Evolutionary conservation across 306 rosid species (phyloP).

Genomic region (Pyrus communis): DNA sequence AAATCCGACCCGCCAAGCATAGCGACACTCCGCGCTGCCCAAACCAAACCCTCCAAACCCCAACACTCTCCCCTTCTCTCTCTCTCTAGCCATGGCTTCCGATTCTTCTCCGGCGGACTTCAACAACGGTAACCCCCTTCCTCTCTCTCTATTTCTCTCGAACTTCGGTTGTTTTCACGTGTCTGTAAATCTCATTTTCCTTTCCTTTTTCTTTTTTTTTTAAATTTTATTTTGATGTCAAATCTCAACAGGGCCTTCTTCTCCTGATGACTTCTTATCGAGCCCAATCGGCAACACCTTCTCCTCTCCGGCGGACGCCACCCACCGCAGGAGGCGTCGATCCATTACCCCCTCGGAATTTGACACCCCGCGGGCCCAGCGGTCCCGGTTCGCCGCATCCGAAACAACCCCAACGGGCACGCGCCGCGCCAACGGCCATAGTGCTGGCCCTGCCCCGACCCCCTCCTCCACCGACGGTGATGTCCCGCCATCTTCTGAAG

Average conservation of each 20-base stretch:
- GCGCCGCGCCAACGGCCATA: slow-evolving; percentile 24
- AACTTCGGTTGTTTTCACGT: neutral
- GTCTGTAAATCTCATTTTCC: neutral
- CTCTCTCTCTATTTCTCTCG: neutral
- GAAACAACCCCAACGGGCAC: slow-evolving; percentile 61
- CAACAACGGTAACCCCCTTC: slow-evolving; percentile 42
- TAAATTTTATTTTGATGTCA: neutral
- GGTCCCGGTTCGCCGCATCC: slow-evolving; percentile 55
- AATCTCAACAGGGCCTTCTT: slow-evolving; percentile 56
- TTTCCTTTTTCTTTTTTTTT: neutral
- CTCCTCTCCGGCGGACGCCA: slow-evolving; percentile 51
- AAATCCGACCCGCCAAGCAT: neutral
- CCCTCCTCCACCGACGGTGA: slow-evolving; percentile 71
- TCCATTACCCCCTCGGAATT: slow-evolving; percentile 55
- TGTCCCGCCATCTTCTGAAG: slow-evolving; percentile 59
- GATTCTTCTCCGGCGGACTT: slow-evolving; percentile 56
- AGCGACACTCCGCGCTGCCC: neutral
- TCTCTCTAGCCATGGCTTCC: slow-evolving; percentile 58
- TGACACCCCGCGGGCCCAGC: slow-evolving; percentile 49
- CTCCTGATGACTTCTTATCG: slow-evolving; percentile 74
- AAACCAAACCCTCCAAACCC: neutral
- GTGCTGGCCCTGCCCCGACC: slow-evolving; percentile 32
- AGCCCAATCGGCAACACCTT: slow-evolving; percentile 81
- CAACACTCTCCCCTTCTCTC: neutral
- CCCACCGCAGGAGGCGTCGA: slow-evolving; percentile 36